Evolutionary conservation across 2,329 filamentous ascomycete genomes (phyloP).

Genomic region (Bipolaris zeicola): DNA sequence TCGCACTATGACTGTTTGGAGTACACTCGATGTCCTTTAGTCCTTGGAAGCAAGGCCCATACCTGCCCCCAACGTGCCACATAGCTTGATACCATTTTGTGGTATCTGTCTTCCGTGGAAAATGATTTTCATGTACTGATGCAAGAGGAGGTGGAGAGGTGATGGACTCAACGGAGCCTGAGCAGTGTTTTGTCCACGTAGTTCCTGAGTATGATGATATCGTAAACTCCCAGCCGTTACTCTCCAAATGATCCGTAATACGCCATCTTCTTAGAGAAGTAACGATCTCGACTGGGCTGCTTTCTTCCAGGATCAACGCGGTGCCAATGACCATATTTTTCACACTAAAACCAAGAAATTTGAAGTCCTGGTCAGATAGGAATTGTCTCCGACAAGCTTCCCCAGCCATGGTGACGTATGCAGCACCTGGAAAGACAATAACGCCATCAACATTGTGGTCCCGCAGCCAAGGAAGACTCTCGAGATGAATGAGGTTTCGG

Average conservation of each 20-base stretch:
- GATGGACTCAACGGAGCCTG: background rate
- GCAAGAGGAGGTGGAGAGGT: background rate
- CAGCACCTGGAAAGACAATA: background rate
- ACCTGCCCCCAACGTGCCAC: background rate
- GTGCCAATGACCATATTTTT: background rate
- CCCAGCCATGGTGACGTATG: background rate
- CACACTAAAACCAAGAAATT: background rate
- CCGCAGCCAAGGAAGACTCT: background rate
- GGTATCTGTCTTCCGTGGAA: background rate
- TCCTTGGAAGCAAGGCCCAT: background rate
- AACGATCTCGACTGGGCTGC: background rate
- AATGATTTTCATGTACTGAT: background rate
- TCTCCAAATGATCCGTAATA: background rate
- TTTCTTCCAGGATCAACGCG: background rate
- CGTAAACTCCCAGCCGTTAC: background rate
- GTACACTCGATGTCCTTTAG: background rate
- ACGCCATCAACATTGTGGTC: background rate
- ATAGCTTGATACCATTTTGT: background rate
- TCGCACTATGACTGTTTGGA: background rate
- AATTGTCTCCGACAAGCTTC: background rate
- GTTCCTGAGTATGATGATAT: background rate
- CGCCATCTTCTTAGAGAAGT: background rate
- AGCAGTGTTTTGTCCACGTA: background rate
- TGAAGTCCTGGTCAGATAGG: too few relatives aligned
- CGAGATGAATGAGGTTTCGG: background rate